These are phyloP conservation scores for Baudoinia panamericana DNA, from an alignment of 495 filamentous ascomycete species.

Conservation along the genomic window DNA sequence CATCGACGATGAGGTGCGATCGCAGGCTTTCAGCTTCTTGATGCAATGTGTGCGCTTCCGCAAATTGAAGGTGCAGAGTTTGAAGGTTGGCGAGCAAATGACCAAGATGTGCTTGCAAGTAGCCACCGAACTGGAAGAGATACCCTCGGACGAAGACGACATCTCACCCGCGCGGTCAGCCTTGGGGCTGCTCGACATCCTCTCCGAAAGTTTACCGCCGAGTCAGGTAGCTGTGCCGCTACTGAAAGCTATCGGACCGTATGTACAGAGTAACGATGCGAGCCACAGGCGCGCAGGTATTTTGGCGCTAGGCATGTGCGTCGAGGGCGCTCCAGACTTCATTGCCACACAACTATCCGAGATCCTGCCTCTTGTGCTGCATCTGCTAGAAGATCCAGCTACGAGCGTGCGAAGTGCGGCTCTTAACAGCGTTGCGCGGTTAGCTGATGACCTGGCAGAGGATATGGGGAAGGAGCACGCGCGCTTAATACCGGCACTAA, in stretches of 20 bases:
- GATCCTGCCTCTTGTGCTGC: conserved; percentile 74
- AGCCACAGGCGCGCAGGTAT: conserved; percentile 80
- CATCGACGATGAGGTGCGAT: conserved; percentile 68
- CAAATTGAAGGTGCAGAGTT: conserved; percentile 86
- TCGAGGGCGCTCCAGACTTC: conserved; percentile 94
- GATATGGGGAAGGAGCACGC: conserved; percentile 75
- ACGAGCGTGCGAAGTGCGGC: conserved; percentile 73
- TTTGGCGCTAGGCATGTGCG: conserved; percentile 81
- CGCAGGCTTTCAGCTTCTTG: conserved; percentile 83
- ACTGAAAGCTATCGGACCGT: conserved; percentile 67
- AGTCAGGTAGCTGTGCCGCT: conserved; percentile 91
- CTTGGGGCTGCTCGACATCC: conserved; percentile 73
- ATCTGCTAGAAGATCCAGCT: conserved; percentile 70
- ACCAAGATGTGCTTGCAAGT: conserved; percentile 76
- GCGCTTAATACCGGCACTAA: conserved; percentile 63
- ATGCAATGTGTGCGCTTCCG: conserved; percentile 84
- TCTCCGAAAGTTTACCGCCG: conserved; percentile 74
- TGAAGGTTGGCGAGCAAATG: conserved; percentile 69
- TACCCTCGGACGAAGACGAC: conserved; percentile 63
- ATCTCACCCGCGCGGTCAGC: conserved; percentile 81
- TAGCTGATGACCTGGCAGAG: conserved; percentile 86
- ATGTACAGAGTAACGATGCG: conserved; percentile 57
- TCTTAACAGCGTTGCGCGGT: conserved; percentile 67
- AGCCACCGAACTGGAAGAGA: conserved; percentile 69
- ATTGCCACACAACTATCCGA: conserved; percentile 76